A percentile compares a stretch with the other conserved stretches of the same genome.
Conservation (phyloP, 768 basidiomycete species). For the Piloderma croceum region DNA sequence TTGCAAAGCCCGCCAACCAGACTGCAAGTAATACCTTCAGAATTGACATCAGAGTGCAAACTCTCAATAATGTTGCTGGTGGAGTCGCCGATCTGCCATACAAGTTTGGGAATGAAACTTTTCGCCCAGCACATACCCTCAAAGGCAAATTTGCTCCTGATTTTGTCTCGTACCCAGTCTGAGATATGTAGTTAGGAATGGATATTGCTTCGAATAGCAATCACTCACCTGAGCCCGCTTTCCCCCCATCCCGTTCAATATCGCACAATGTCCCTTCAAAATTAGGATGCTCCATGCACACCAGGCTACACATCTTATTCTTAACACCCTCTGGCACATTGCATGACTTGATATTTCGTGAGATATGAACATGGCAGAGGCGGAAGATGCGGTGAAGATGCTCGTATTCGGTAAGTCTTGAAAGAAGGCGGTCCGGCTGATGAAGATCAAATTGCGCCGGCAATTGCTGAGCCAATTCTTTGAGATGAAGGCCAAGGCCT, state of each 20-base stretch:
- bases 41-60: slow-evolving; percentile 23
- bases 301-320: slow-evolving; percentile 18
- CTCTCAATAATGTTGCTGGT: slow-evolving; percentile 24
- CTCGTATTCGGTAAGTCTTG: slow-evolving; percentile 14
- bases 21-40: slow-evolving; percentile 18
- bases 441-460: slow-evolving; percentile 14
- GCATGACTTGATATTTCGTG: slow-evolving; percentile 15
- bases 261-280: slow-evolving; percentile 15
- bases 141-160: slow-evolving; percentile 20
- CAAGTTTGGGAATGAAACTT: slow-evolving; percentile 18
- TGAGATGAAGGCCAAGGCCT: slow-evolving; percentile 19
- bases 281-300: slow-evolving; percentile 16
- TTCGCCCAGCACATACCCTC: slow-evolving; percentile 26
- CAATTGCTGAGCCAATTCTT: slow-evolving; percentile 5
- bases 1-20: slow-evolving; percentile 13
- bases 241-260: slow-evolving; percentile 15
- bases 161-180: slow-evolving; percentile 26
- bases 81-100: slow-evolving; percentile 21
- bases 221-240: slow-evolving; percentile 13
- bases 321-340: slow-evolving; percentile 8
- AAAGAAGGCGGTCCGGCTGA: slow-evolving; percentile 9
- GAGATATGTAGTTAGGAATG: background rate
- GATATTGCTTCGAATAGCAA: too few species aligned
- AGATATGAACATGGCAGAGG: slow-evolving; percentile 16
- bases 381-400: slow-evolving; percentile 19